Base-by-base conservation (phyloP, 805 yeast species). In the Tetrapisispora phaffii region DNA sequence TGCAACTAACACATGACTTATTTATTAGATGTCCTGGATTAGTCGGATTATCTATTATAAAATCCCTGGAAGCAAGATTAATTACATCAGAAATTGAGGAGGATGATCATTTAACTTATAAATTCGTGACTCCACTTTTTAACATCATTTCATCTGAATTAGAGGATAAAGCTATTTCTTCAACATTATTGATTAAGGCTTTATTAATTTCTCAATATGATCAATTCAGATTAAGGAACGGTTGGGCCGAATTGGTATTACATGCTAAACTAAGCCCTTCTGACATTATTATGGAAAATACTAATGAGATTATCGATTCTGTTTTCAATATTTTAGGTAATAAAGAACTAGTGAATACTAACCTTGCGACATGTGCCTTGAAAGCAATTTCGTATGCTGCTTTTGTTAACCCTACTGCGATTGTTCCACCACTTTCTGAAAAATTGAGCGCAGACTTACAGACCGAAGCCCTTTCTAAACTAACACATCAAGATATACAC, bases 211-310 rank as follows among this genome's bases (percentile, higher is more conserved):
- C 73, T 16, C 83, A 80, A 53, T 71, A 69, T 47, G 41, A 54
- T 2, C 44, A 52, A 2, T 58, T 76, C n/a, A 50, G 62, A 38
- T 46, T 61, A 50, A 65, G 69, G 58, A 65, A 74, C 48, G 80
- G 82, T 1, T 90, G 97, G 97, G 82, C 87, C 29, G 84, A 84
- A 0, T 63, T 87, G 35, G 79, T 79, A 32, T 75, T 81, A 54
- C 68, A 75, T 39, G 73, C 83, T 7, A 57, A 64, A 1, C 54
- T 73, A 26, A 94, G 89, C 58, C 85, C 96, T 2, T 83, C 83
- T 15, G 51, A 54, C 1, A 59, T 86, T 28, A 75, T 82, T 2
- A 46, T 56, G 47, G 49, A 57, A 23, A 44, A 59, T 59, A 54
- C 60, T 45, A 38, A 49, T 4, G 32, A 56, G 41, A 48, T 57